phyloP scores from a whole-genome alignment of 352 stramenopile genomes.

The Phytophthora chlamydospora region DNA sequence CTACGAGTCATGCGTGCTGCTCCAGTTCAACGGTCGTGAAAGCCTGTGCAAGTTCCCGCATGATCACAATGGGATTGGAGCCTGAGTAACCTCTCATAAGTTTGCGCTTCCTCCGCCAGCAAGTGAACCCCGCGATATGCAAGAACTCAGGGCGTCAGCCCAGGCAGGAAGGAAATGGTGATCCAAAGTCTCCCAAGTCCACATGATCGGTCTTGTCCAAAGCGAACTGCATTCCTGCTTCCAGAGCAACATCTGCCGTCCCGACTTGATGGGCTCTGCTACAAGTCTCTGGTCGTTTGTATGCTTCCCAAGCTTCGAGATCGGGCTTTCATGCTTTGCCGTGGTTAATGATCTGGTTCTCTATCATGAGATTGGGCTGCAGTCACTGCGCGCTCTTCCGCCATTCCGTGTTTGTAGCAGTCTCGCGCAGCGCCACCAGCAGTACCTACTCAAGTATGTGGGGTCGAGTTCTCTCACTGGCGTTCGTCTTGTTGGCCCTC shows the following conservation, averaged over 20 bases:
- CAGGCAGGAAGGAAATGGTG: no score
- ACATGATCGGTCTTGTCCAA: neutral
- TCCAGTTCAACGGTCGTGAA: no score
- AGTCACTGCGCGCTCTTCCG: neutral
- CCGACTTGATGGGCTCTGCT: neutral
- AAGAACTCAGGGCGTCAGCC: no score
- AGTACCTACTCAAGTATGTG: conserved; percentile 13
- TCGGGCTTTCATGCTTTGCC: conserved; percentile 20
- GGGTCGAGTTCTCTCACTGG: conserved; percentile 10
- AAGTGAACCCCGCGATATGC: no score
- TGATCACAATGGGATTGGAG: no score
- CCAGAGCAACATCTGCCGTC: conserved; percentile 7
- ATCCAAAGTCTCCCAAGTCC: neutral
- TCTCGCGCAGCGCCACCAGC: conserved; percentile 9
- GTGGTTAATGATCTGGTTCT: conserved; percentile 3
- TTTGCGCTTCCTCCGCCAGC: no score
- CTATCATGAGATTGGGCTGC: conserved; percentile 26
- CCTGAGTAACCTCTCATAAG: no score
- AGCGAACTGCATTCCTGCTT: conserved; percentile 3
- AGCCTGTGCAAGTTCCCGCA: no score
- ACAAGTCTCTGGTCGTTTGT: conserved; percentile 7
- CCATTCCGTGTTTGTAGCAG: conserved; percentile 23
- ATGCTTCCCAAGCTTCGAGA: conserved; percentile 12
- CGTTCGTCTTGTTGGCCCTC: conserved; percentile 14
- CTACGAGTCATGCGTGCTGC: no score